These are phyloP conservation scores for Zarea fungicola DNA, from an alignment of 2,329 filamentous ascomycete genomes.

Conservation along the genomic window DNA sequence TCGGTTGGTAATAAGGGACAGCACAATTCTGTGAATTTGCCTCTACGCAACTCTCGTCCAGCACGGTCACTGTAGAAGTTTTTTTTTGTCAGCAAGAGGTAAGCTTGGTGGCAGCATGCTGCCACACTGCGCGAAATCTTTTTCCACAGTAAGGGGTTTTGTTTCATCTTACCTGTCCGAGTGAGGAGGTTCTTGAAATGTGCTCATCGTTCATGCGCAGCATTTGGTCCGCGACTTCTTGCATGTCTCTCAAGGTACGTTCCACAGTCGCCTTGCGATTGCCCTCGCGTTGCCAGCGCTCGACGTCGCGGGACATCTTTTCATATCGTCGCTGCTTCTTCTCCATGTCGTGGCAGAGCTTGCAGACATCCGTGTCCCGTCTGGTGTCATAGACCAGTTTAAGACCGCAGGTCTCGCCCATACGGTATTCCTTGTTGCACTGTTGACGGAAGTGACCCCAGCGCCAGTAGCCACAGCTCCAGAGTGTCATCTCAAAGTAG, in stretches of 20 bases:
- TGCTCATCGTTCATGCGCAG: constrained; percentile 39
- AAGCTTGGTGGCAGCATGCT: background rate
- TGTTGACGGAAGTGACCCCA: constrained; percentile 92
- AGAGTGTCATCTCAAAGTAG: constrained; percentile 89
- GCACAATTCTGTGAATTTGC: constrained; percentile 8
- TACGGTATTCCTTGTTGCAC: constrained; percentile 91
- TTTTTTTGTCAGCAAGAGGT: constrained; percentile 4
- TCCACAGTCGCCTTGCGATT: constrained; percentile 69
- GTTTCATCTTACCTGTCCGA: constrained; percentile 26
- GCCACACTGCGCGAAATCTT: background rate
- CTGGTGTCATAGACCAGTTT: constrained; percentile 78
- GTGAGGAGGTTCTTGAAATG: constrained; percentile 27
- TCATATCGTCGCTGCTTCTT: constrained; percentile 72
- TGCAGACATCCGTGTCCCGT: constrained; percentile 62
- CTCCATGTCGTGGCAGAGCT: constrained; percentile 82
- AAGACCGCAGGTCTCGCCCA: constrained; percentile 92
- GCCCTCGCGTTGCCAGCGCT: constrained; percentile 72
- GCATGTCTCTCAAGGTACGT: constrained; percentile 64
- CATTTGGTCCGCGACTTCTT: constrained; percentile 58
- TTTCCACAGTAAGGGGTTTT: background rate
- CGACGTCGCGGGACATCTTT: constrained; percentile 70
- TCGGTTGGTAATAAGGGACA: constrained; percentile 9
- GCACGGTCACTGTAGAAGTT: constrained; percentile 6
- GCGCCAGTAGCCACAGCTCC: constrained; percentile 84
- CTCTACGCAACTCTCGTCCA: constrained; percentile 1